A percentile compares a stretch with the other conserved stretches of the same genome.
Conservation (phyloP, 345 rosid species). For the Acer campestre region DNA sequence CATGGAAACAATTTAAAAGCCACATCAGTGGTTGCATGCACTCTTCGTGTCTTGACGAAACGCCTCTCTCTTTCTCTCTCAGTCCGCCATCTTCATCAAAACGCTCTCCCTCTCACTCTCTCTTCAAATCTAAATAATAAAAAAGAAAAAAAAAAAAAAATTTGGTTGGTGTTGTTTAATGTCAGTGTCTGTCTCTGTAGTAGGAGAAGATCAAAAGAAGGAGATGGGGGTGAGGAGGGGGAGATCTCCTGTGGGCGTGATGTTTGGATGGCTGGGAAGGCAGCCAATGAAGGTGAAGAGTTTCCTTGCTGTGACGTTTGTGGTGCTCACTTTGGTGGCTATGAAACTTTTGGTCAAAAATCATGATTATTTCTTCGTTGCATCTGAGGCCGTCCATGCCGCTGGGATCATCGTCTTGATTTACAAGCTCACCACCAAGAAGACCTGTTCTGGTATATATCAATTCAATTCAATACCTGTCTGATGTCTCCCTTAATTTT, state of each 20-base stretch:
- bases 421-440: conserved; percentile 66
- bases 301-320: conserved; percentile 29
- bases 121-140: no score
- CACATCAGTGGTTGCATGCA: conserved; percentile 47
- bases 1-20: conserved; percentile 25
- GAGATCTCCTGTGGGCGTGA: conserved; percentile 37
- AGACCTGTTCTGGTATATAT: conserved; percentile 61
- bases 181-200: neutral
- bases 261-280: conserved; percentile 48
- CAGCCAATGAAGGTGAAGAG: conserved; percentile 57
- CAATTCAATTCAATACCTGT: neutral
- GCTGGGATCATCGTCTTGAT: conserved; percentile 63
- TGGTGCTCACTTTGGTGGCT: conserved; percentile 36
- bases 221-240: conserved; percentile 64
- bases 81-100: neutral
- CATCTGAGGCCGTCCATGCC: conserved; percentile 64
- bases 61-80: conserved; percentile 20
- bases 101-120: neutral
- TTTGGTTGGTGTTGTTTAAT: neutral
- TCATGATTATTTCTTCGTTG: conserved; percentile 53
- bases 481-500: neutral
- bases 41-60: conserved; percentile 49
- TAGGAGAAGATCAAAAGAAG: neutral
- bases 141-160: neutral
- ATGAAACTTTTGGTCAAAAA: conserved; percentile 39